A percentile compares a stretch with the other conserved stretches of the same genome.
Evolutionary conservation across 345 rosid species (phyloP).

Genomic region (Sapria himalayana): DNA sequence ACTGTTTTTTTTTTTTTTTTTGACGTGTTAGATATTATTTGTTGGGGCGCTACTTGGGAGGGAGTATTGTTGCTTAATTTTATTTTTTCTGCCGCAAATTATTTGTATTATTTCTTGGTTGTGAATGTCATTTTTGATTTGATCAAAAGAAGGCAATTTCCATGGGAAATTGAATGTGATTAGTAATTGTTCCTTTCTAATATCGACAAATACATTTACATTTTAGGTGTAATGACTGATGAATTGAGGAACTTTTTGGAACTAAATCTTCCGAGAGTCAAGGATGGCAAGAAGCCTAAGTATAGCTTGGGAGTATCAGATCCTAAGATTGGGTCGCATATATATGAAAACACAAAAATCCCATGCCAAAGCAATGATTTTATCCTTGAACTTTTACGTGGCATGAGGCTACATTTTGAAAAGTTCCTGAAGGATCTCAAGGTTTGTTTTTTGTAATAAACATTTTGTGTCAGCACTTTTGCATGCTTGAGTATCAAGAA

Average conservation of each 20-base stretch:
- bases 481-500: too few relatives aligned
- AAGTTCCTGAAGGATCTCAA: conserved; percentile 75
- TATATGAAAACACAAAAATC: conserved; percentile 47
- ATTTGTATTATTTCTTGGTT: too few relatives aligned
- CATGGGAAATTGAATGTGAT: too few relatives aligned
- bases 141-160: too few relatives aligned
- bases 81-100: too few relatives aligned
- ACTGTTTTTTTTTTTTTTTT: too few relatives aligned
- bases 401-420: conserved; percentile 63
- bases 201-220: too few relatives aligned
- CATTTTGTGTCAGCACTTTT: not conserved
- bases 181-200: too few relatives aligned
- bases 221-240: conserved; percentile 71
- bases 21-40: too few relatives aligned
- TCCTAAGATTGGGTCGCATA: conserved; percentile 75
- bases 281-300: conserved; percentile 58
- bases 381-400: conserved; percentile 75
- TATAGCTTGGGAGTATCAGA: conserved; percentile 70
- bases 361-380: conserved; percentile 81
- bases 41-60: too few relatives aligned
- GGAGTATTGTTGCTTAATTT: too few relatives aligned
- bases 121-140: too few relatives aligned
- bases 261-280: conserved; percentile 72
- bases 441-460: conserved; percentile 19
- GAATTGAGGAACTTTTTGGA: conserved; percentile 74